These are phyloP conservation scores for Suhomyces ambrosiae DNA, from an alignment of 1,139 yeast genomes.

Conservation along the genomic window DNA sequence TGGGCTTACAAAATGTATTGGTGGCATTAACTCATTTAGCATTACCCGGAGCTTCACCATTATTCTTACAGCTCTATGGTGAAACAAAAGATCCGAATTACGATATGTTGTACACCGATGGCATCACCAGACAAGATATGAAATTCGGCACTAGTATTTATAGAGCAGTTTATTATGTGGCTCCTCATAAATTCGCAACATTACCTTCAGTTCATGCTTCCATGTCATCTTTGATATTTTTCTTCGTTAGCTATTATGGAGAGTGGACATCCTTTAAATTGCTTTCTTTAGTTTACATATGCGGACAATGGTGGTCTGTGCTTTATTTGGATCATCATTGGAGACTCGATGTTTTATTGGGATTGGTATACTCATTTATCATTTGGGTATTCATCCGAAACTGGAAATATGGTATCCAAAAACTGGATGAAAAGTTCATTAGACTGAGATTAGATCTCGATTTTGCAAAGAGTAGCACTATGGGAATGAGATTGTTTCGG, in stretches of 20 bases:
- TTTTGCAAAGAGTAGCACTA: conserved; percentile 15
- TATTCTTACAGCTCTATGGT: conserved; percentile 20
- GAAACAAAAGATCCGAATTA: conserved; percentile 18
- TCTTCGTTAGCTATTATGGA: conserved; percentile 19
- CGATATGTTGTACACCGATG: conserved; percentile 22
- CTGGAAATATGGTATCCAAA: conserved; percentile 15
- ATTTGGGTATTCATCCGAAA: conserved; percentile 16
- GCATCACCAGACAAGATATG: conserved; percentile 19
- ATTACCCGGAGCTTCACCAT: conserved; percentile 22
- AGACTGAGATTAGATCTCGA: conserved; percentile 17
- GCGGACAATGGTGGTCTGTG: conserved; percentile 24
- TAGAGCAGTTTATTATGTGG: conserved; percentile 18
- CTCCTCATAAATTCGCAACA: conserved; percentile 21
- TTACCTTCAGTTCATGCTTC: conserved; percentile 21
- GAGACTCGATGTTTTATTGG: conserved; percentile 21
- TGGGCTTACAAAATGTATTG: conserved; percentile 19
- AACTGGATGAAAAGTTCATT: conserved; percentile 15
- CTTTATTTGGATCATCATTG: conserved; percentile 22
- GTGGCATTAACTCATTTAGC: conserved; percentile 17
- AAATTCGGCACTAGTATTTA: conserved; percentile 17
- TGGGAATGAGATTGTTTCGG: conserved; percentile 20
- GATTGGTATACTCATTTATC: conserved; percentile 17
- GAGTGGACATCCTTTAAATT: conserved; percentile 14
- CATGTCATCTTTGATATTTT: conserved; percentile 18
- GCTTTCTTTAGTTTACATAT: conserved; percentile 13